Evolutionary conservation across 192 early-diverging fungal species (phyloP), one percentile per base, ranked within the genome.

Genomic region (Chytriomyces hyalinus): DNA sequence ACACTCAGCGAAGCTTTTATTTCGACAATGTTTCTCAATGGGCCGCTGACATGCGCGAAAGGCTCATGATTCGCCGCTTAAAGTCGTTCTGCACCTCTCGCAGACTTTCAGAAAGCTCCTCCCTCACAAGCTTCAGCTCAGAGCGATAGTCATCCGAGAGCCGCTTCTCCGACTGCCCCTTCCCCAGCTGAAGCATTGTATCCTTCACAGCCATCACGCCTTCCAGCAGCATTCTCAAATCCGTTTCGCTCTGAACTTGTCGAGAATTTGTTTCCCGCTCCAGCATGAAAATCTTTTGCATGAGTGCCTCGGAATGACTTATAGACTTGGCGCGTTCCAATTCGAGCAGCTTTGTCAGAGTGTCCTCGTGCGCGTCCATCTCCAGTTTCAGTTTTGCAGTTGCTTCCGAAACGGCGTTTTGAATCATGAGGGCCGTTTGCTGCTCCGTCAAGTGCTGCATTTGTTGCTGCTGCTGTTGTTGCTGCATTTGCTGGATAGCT

Each of bases 401-500:
- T 15, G 66, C 66, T 67, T 67, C 66, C 45, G 20, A n/a, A 46
- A 67, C 24, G 11, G 20, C 36, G 4, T 20, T 36, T 67, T 48
- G 66, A 43, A 48, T 67, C 26, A 48, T 11, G 45, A 47, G 26
- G 11, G 26, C 36, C 11, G 36, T 24, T 20, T 64, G 62, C 22
- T 64, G 62, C 22, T 64, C 62, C 5, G 13, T 64, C 62, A 20
- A 64, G 11, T 22, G 62, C 24, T 20, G 20, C 10, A 28, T 20
- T 64, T 64, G 62, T 64, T 64, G 62, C 62, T 64, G 62, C 36
- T 64, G 62, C n/a, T 64, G 62, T 10, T 13, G 17, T 28, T 64
- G 62, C 17, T 28, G 17, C 9, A 36, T 22, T 9, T 64, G 20
- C 11, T 64, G 22, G 24, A 64, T 11, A 36, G 20, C 36, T 26